These are phyloP conservation scores for Pterulicium gracile DNA, from an alignment of 1,284 basidiomycete genomes.

Conservation along the genomic window DNA sequence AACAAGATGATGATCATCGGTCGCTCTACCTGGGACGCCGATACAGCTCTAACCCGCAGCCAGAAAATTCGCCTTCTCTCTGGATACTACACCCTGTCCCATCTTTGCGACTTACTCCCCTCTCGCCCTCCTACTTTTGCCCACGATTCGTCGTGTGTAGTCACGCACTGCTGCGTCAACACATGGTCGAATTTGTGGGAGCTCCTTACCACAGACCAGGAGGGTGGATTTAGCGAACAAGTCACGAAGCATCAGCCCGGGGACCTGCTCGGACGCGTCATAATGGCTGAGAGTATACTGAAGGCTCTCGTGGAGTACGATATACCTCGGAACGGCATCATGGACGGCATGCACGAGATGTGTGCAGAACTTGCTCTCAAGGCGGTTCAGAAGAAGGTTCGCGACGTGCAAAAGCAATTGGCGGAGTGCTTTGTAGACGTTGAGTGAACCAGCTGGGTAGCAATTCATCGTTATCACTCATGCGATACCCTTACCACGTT, in stretches of 20 bases:
- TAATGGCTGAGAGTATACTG: constrained; percentile 29
- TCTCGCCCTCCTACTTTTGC: constrained; percentile 24
- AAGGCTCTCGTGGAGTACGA: constrained; percentile 30
- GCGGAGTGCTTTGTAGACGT: background rate
- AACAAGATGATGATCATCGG: constrained; percentile 33
- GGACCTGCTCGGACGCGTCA: constrained; percentile 28
- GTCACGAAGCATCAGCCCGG: constrained; percentile 24
- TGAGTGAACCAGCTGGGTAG: no score
- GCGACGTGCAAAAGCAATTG: background rate
- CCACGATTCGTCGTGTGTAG: constrained; percentile 27
- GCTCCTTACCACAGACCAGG: constrained; percentile 27
- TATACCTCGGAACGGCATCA: constrained; percentile 24
- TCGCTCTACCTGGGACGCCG: constrained; percentile 28
- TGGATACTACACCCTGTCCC: constrained; percentile 30
- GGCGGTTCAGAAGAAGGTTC: background rate
- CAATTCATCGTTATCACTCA: no score
- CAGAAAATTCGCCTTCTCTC: constrained; percentile 31
- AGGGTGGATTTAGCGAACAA: constrained; percentile 25
- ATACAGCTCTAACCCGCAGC: constrained; percentile 23
- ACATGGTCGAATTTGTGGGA: constrained; percentile 31
- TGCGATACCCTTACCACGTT: no score
- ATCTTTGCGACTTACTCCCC: constrained; percentile 29
- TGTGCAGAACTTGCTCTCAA: background rate
- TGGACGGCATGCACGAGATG: constrained; percentile 25
- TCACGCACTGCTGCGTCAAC: constrained; percentile 17